Evolutionary conservation across 176 grass and related monocot genomes (phyloP).

Genomic region (Avena sativa): DNA sequence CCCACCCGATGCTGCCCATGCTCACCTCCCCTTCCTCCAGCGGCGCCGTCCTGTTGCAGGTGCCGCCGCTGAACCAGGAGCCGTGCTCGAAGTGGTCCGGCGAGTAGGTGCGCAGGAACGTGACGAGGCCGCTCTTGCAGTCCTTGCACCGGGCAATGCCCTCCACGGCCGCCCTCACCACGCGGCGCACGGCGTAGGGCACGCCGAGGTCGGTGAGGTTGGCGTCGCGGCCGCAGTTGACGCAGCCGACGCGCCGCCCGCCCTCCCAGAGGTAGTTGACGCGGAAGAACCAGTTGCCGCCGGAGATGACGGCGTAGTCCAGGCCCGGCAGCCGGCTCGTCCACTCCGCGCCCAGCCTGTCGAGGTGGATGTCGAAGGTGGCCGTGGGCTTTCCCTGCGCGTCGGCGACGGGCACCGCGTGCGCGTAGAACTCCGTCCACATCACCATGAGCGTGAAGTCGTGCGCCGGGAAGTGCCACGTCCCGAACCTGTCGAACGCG

Average conservation of each 20-base stretch:
- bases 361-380: constrained; percentile 73
- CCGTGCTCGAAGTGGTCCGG: constrained; percentile 73
- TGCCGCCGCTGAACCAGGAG: constrained; percentile 65
- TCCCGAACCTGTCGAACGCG: constrained; percentile 47
- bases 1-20: constrained; percentile 39
- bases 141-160: constrained; percentile 39
- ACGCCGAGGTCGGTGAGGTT: constrained; percentile 40
- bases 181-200: constrained; percentile 45
- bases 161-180: constrained; percentile 47
- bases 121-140: constrained; percentile 40
- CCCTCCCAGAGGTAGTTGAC: constrained; percentile 56
- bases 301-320: constrained; percentile 64
- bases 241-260: constrained; percentile 50
- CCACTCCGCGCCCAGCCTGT: constrained; percentile 60
- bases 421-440: constrained; percentile 76
- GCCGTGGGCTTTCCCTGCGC: constrained; percentile 41
- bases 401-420: constrained; percentile 17
- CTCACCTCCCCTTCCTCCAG: constrained; percentile 42
- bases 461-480: constrained; percentile 62
- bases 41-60: constrained; percentile 63
- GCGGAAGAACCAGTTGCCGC: constrained; percentile 78
- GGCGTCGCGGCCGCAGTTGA: constrained; percentile 40
- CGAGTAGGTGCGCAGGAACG: constrained; percentile 63
- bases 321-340: constrained; percentile 44
- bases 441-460: constrained; percentile 71